Evolutionary conservation across 208 protist genomes (phyloP), one percentile per base, ranked within the genome.

Genomic region (Blastocrithidia nonstop): DNA sequence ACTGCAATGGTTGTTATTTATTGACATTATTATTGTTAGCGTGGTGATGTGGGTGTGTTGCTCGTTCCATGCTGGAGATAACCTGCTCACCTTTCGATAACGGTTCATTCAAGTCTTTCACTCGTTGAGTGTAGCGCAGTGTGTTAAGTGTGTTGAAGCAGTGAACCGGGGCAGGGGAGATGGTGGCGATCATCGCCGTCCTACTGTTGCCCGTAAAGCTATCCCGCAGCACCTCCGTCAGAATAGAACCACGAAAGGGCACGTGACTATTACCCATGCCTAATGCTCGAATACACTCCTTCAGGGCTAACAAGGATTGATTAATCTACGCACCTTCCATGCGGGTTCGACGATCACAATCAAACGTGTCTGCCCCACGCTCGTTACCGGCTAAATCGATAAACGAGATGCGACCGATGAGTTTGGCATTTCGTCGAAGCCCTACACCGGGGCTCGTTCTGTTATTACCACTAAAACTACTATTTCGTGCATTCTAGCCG

Each of bases 371-470:
- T 7, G 89, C 86, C 20, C 84, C 94, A 27, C 97, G 73, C 67
- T 99, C 98, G 54, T 84, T 96, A 20, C 98, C 98, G 26, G 98
- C 98, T 8, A 99, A 64, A 62, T 99, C 98, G 61, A 99, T 98
- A 61, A 99, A 98, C 17, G 88, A 96, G 36, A 99, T 95, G 56
- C 95, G 92, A 21, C 95, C 95, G 47, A 93, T 67, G 6, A 57
- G 72, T 56, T 80, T 74, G 8, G 56, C 55, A 17, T 67, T 67
- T 9, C 59, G 38, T 22, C 62, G 65, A 3, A 52, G 49, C 15
- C 51, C 50, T 17, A 48, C 33, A 1, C 63, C 29, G n/a, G 11
- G 11, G 50, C 35, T 65, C 23, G 15, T n/a, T 16, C 29, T 17
- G 7, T 37, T 4, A 15, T 4, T 4, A n/a, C 17, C 38, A 9